A percentile compares a stretch with the other conserved stretches of the same genome.
Conservation (phyloP, 163 green algal species). For the Trebouxia gelatinosa region DNA sequence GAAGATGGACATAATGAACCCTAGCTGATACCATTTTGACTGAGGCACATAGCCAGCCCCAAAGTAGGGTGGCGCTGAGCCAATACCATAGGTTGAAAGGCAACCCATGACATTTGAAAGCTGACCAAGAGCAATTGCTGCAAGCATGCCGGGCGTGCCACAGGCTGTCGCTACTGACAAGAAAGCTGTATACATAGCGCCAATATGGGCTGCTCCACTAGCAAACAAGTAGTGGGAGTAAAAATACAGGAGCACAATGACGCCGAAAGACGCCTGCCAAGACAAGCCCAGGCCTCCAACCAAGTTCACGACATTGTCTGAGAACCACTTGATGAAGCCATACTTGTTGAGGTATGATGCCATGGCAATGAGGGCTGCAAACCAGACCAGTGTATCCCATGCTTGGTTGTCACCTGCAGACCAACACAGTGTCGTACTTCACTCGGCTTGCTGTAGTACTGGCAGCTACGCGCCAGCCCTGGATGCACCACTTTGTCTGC, state of each 20-base stretch:
- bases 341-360: slow-evolving; percentile 97
- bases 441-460: no score
- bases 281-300: slow-evolving; percentile 83
- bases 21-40: slow-evolving; percentile 90
- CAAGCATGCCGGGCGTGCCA: slow-evolving; percentile 74
- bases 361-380: slow-evolving; percentile 97
- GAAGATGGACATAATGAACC: slow-evolving; percentile 90
- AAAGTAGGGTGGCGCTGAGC: slow-evolving; percentile 95
- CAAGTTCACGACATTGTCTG: slow-evolving; percentile 75
- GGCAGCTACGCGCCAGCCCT: no score
- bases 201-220: slow-evolving; percentile 96
- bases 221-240: slow-evolving; percentile 99
- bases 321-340: slow-evolving; percentile 98
- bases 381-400: slow-evolving; percentile 99
- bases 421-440: no score
- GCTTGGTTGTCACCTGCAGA: slow-evolving; percentile 51
- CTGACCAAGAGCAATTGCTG: slow-evolving; percentile 88
- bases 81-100: slow-evolving; percentile 99
- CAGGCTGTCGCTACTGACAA: slow-evolving; percentile 88
- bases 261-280: slow-evolving; percentile 93
- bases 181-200: slow-evolving; percentile 99
- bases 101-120: slow-evolving; percentile 99
- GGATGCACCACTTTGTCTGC: no score
- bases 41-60: slow-evolving; percentile 91
- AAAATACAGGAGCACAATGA: slow-evolving; percentile 97